These are phyloP conservation scores for Neurospora sp. DNA, from an alignment of 2,329 filamentous ascomycete genomes.

Conservation along the genomic window DNA sequence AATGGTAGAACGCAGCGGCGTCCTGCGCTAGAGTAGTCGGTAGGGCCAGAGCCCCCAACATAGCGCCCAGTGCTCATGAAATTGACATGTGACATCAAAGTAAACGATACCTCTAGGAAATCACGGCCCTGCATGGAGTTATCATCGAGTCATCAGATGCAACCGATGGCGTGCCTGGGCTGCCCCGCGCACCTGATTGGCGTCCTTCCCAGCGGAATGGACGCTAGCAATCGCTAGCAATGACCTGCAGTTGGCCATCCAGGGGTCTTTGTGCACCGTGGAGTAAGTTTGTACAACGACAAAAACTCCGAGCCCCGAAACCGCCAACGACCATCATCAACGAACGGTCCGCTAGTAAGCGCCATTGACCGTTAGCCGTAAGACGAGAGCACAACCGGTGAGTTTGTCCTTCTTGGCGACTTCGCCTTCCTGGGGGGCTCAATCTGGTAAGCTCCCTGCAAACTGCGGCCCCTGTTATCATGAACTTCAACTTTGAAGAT, in stretches of 20 bases:
- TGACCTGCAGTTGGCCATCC: neutral
- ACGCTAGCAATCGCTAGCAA: neutral
- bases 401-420: neutral
- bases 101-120: neutral
- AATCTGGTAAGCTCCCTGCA: neutral
- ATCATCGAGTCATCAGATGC: neutral
- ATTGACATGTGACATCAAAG: neutral
- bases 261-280: neutral
- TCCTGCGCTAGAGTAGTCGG: neutral
- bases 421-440: neutral
- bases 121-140: neutral
- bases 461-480: neutral
- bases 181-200: neutral
- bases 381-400: neutral
- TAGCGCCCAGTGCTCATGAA: neutral
- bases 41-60: neutral
- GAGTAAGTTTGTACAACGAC: neutral
- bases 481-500: neutral
- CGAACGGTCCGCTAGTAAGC: neutral
- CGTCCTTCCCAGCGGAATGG: neutral
- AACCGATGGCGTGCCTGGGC: neutral
- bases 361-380: neutral
- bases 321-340: neutral
- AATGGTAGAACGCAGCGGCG: neutral
- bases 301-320: neutral